Evolutionary conservation across 2,329 filamentous ascomycete genomes (phyloP).

Genomic region (Penicillium sp.): DNA sequence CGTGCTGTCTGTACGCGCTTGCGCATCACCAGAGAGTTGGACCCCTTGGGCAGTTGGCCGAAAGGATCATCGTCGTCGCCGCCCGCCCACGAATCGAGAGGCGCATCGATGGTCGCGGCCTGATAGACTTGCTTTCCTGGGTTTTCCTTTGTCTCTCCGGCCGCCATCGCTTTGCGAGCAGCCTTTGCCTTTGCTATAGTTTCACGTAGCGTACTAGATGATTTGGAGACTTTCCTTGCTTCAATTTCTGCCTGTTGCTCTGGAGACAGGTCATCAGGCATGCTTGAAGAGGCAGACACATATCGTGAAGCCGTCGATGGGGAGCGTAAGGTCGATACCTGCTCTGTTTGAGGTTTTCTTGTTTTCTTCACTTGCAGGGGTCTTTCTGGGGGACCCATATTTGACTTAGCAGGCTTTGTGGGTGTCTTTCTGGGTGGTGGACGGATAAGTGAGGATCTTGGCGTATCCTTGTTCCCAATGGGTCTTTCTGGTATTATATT

Average conservation of each 20-base stretch:
- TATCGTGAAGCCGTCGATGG: constrained; percentile 27
- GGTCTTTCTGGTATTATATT: constrained; percentile 11
- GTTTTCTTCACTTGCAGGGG: constrained; percentile 36
- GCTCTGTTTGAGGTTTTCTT: constrained; percentile 28
- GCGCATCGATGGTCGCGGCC: constrained; percentile 13
- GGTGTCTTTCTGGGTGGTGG: constrained; percentile 49
- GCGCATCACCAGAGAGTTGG: constrained; percentile 58
- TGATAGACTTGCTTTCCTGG: constrained; percentile 7
- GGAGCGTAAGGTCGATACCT: constrained; percentile 24
- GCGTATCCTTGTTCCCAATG: constrained; percentile 43
- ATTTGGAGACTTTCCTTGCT: constrained; percentile 49
- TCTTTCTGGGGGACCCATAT: constrained; percentile 24
- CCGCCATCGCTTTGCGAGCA: constrained; percentile 52
- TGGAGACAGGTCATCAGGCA: constrained; percentile 24
- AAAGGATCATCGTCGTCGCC: constrained; percentile 39
- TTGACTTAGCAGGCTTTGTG: constrained; percentile 46
- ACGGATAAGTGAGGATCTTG: constrained; percentile 43
- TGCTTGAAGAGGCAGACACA: constrained; percentile 24
- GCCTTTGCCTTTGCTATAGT: constrained; percentile 91
- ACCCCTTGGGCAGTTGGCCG: constrained; percentile 52
- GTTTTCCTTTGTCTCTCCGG: constrained; percentile 21
- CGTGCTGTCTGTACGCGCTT: constrained; percentile 65
- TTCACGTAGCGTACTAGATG: constrained; percentile 72
- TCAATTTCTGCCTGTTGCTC: constrained; percentile 27
- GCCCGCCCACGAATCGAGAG: constrained; percentile 43